These are phyloP conservation scores for Didymella pomorum DNA, from an alignment of 2,329 filamentous ascomycete species.

Conservation along the genomic window DNA sequence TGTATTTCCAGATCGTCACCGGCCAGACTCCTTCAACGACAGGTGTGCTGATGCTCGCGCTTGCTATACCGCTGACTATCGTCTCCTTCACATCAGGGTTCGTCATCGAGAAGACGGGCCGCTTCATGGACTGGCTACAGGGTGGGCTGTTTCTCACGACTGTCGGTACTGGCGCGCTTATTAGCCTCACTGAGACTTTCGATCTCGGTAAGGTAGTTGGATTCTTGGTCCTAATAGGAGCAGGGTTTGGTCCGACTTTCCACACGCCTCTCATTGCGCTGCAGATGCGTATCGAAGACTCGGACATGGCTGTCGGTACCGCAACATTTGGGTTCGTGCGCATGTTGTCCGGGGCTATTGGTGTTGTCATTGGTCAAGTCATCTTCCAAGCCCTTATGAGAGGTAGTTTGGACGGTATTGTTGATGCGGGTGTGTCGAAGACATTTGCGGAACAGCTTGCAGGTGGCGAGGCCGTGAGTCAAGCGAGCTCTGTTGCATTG, in stretches of 20 bases:
- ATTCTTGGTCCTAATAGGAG: constrained; percentile 59
- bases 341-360: constrained; percentile 56
- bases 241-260: constrained; percentile 63
- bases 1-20: constrained; percentile 76
- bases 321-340: constrained; percentile 60
- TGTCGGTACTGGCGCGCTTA: constrained; percentile 46
- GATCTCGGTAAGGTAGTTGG: constrained; percentile 51
- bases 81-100: constrained; percentile 58
- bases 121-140: constrained; percentile 51
- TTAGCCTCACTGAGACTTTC: constrained; percentile 27
- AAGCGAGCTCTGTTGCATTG: constrained; percentile 31
- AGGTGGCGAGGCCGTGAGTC: constrained; percentile 45
- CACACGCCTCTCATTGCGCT: constrained; percentile 63
- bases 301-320: constrained; percentile 61
- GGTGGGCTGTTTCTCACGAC: constrained; percentile 45
- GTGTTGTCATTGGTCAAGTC: constrained; percentile 60
- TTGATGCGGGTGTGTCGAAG: constrained; percentile 28
- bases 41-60: constrained; percentile 67
- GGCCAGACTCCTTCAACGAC: constrained; percentile 66
- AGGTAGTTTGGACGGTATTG: constrained; percentile 49
- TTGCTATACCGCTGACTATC: constrained; percentile 57
- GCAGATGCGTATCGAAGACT: constrained; percentile 64
- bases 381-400: constrained; percentile 65
- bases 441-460: constrained; percentile 38
- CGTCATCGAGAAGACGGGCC: constrained; percentile 55